Evolutionary conservation across 768 basidiomycete species (phyloP).

Genomic region (Russula earlei): DNA sequence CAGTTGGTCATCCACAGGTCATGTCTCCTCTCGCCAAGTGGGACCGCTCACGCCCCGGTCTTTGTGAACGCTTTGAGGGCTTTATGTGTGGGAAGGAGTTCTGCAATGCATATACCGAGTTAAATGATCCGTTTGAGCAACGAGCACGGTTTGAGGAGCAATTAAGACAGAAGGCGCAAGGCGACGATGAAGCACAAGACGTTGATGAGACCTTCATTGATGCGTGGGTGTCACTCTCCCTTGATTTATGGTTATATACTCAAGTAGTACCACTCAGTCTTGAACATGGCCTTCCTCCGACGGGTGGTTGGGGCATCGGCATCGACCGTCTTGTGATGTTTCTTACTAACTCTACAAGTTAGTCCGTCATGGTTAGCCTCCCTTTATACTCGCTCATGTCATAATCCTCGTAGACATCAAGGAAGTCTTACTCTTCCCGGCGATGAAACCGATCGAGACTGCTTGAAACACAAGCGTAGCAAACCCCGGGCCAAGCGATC

Average conservation of each 20-base stretch:
- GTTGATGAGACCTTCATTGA: constrained; percentile 94
- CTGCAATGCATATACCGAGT: constrained; percentile 98
- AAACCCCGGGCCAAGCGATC: constrained; percentile 26
- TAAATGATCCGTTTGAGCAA: constrained; percentile 98
- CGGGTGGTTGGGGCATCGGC: constrained; percentile 95
- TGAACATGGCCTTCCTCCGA: constrained; percentile 95
- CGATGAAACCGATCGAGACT: constrained; percentile 81
- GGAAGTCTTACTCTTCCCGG: constrained; percentile 93
- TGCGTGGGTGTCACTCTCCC: constrained; percentile 48
- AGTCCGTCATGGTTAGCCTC: constrained; percentile 24
- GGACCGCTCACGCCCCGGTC: constrained; percentile 92
- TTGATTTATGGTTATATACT: not conserved
- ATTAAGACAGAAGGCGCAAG: constrained; percentile 86
- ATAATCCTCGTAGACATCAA: constrained; percentile 64
- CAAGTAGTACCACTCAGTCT: constrained; percentile 42
- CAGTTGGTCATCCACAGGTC: constrained; percentile 96
- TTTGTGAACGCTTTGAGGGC: constrained; percentile 97
- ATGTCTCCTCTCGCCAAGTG: constrained; percentile 99
- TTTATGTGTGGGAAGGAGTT: constrained; percentile 98
- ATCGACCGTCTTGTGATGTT: constrained; percentile 98
- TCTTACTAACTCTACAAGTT: constrained; percentile 91
- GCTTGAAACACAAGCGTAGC: constrained; percentile 29
- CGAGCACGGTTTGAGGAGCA: constrained; percentile 93
- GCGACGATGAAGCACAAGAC: constrained; percentile 97
- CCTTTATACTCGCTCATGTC: constrained; percentile 7